phyloP scores from a whole-genome alignment of 1,139 yeast species.

The Nakaseomyces kungkrabaensis region DNA sequence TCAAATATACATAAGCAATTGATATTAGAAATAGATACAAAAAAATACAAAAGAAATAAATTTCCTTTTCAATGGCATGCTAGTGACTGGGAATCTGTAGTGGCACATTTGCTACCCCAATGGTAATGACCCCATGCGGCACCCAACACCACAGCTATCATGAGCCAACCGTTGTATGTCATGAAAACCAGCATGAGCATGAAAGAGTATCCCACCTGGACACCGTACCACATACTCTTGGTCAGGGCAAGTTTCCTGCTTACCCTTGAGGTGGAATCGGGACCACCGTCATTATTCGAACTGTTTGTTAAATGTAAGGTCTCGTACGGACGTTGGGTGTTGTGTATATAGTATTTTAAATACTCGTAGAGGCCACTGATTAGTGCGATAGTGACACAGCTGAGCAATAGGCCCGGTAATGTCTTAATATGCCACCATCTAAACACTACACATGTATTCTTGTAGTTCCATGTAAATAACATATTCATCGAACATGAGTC shows the following conservation, averaged over 20 bases:
- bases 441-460: conserved; percentile 61
- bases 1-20: no score
- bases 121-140: conserved; percentile 56
- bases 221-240: conserved; percentile 46
- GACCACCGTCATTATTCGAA: conserved; percentile 4
- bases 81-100: conserved; percentile 8
- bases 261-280: conserved; percentile 2
- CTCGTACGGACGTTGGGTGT: conserved; percentile 7
- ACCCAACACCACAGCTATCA: conserved; percentile 62
- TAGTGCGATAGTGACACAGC: conserved; percentile 41
- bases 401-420: conserved; percentile 39
- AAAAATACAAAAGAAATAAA: neutral
- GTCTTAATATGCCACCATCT: conserved; percentile 70
- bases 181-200: conserved; percentile 70
- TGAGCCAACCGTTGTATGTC: conserved; percentile 80
- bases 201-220: conserved; percentile 70
- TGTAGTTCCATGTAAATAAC: conserved; percentile 78
- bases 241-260: conserved; percentile 24
- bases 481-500: conserved; percentile 58
- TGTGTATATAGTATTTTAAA: conserved; percentile 33
- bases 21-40: neutral
- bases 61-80: conserved; percentile 17
- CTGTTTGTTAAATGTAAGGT: neutral
- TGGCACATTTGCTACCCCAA: conserved; percentile 33
- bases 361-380: conserved; percentile 57